Base-by-base conservation (phyloP, 768 basidiomycete genomes). In the Boletus fagicola region DNA sequence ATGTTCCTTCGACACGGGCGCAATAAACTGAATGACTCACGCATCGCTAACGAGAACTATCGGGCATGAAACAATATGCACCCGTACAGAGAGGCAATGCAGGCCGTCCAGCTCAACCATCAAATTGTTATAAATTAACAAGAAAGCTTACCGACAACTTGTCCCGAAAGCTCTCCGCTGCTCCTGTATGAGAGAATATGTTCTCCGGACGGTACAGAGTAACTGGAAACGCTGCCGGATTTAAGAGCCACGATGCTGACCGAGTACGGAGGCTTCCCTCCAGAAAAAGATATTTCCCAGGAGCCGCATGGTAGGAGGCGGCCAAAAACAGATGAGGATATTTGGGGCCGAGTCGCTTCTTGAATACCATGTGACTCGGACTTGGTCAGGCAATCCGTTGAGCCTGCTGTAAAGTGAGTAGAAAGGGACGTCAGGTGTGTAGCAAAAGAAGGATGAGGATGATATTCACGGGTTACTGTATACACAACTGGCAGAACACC, bases 231-330 rank as follows among this genome's bases (percentile, higher is more conserved):
- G 9, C 72, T 65, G 1, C 74, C 68, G 0, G 78, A 76, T 49
- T 72, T 69, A 33, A 74, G 51, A 8, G 73, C 69, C 33, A 73
- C 74, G 26, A 83, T 56, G 0, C 75, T 76, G 18, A 82, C 57
- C 15, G 60, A 75, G 65, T 81, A 81, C 0, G 81, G 83, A 35
- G 75, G 73, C 0, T 68, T 66, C 12, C 78, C 80, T 8, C 78
- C 80, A 12, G 65, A 74, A 46, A 82, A 72, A 2, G 67, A 72
- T 4, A 81, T 56, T 4, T 78, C 76, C 80, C 80, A 81, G 2
- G 77, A 76, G 36, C 78, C 62, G 61, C 80, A 83, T 13, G 40
- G 20, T 8, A 42, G 16, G 33, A 47, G 31, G 36, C 15, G 24
- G 30, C 26, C 36, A 45, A 44, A 43, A 24, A 49, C 20, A 12